Evolutionary conservation across 1,139 yeast genomes (phyloP), one percentile per base, ranked within the genome.

Genomic region (Lodderomyces theae): DNA sequence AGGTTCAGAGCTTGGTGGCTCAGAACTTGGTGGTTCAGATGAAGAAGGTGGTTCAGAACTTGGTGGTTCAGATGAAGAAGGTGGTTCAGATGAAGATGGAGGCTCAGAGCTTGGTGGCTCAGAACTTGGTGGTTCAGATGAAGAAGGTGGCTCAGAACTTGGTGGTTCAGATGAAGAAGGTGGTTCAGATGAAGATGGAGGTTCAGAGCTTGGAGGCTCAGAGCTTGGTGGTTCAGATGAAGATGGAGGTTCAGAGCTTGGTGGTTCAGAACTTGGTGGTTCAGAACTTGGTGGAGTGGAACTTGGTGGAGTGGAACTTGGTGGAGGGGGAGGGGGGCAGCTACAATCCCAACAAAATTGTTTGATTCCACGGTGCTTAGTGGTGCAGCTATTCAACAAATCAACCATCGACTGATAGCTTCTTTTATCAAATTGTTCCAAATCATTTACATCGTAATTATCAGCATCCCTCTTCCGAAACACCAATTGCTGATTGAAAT

Each of bases 291-390:
- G 8, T 15, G 38, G 18, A 3, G 40, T 8, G 13, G 39, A 24
- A 17, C 23, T 23, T 15, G 26, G 26, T 24, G 26, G 26, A 6
- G 26, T 8, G 6, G 26, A 24, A 24, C 25, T 23, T 3, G 37
- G 16, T 16, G 33, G 18, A 12, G 35, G 23, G 30, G 35, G 31
- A 11, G 38, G 21, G 21, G 37, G 28, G 39, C 46, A 43, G 1
- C 34, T 39, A 41, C 44, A 41, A 16, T 43, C 47, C 42, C 44
- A 43, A 39, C 47, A 43, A 19, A 37, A 37, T 41, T 43, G 47
- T 29, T 41, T 39, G 24, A 41, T 37, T 17, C 35, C 35, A 13
- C 17, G n/a, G 4, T 11, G 42, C 34, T 23, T 34, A 28, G 15
- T 34, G 15, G 30, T 26, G 16, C 30, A 26, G 9, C 30, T 26